These are phyloP conservation scores for Globisporangium uncinulatum DNA, from an alignment of 352 stramenopile genomes.

Conservation along the genomic window DNA sequence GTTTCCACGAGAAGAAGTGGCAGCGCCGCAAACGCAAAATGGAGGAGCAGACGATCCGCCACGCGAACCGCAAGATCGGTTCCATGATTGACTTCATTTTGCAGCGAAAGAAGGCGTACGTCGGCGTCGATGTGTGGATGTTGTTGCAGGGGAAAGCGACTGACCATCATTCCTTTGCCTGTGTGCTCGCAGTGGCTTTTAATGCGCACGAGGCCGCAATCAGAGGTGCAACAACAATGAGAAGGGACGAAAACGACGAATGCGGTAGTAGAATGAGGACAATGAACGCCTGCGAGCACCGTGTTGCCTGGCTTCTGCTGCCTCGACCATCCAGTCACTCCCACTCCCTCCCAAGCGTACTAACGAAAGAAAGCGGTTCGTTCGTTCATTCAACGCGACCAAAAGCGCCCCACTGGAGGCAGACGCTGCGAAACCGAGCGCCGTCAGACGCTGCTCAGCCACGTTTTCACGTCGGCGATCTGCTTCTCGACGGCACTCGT, in stretches of 20 bases:
- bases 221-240: too few species aligned
- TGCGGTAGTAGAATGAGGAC: too few species aligned
- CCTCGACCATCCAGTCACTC: too few species aligned
- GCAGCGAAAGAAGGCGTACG: constrained; percentile 74
- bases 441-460: constrained; percentile 32
- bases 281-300: too few species aligned
- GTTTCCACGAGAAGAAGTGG: constrained; percentile 83
- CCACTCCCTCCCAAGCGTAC: too few species aligned
- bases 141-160: background rate
- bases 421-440: background rate
- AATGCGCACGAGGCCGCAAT: background rate
- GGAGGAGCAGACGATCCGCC: constrained; percentile 74
- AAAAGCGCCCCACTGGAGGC: too few species aligned
- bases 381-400: too few species aligned
- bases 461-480: constrained; percentile 67
- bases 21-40: constrained; percentile 76
- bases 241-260: too few species aligned
- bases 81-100: constrained; percentile 86
- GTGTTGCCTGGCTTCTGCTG: too few species aligned
- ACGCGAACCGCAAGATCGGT: constrained; percentile 72
- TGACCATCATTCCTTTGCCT: background rate
- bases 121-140: constrained; percentile 9
- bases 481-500: constrained; percentile 77
- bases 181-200: background rate
- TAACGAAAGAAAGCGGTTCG: too few species aligned